Evolutionary conservation across 257 asterid species (phyloP), one percentile per base, ranked within the genome.

Genomic region (Galeopsis tetrahit): DNA sequence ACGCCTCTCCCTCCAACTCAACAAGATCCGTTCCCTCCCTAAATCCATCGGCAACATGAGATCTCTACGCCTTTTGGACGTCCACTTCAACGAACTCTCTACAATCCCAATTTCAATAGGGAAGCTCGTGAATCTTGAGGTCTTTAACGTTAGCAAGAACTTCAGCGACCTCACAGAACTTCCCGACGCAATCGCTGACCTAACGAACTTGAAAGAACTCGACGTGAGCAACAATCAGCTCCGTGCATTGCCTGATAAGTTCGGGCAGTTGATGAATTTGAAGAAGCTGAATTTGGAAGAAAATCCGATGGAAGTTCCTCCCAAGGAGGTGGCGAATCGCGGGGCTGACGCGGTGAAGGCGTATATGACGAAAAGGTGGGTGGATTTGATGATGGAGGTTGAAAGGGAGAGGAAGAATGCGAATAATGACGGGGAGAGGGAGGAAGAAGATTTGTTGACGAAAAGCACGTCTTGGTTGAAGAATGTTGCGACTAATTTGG

Each of bases 161-260:
- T 94, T 94, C 84, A 92, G 85, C 40, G 97, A 94, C 82, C 75
- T 94, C 32, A 76, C 82, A n/a, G 85, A 82, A 32, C 90, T 94
- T 8, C 97, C 99, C 1, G 82, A 79, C 11, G 82, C 96, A 7
- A 74, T 94, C 8, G 78, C 89, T 17, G 94, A 91, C 80, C 86
- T 94, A 28, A 78, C 72, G 49, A 88, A 69, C 80, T 90, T 94
- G 28, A 90, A 81, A 68, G 97, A 91, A 57, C 89, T 89, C n/a
- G 96, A 91, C 69, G 55, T 91, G 82, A 89, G 97, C 85, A 88
- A 94, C 88, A 91, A 94, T 75, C 98, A 94, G 91, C 89, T 94
- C 51, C 92, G 73, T 17, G 89, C 85, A 42, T 59, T 94, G 79
- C 98, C 98, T 3, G 86, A 89, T 70, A 79, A 85, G 46, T 83